Evolutionary conservation across 2,329 filamentous ascomycete genomes (phyloP).

Genomic region (Epichloe glyceriae): DNA sequence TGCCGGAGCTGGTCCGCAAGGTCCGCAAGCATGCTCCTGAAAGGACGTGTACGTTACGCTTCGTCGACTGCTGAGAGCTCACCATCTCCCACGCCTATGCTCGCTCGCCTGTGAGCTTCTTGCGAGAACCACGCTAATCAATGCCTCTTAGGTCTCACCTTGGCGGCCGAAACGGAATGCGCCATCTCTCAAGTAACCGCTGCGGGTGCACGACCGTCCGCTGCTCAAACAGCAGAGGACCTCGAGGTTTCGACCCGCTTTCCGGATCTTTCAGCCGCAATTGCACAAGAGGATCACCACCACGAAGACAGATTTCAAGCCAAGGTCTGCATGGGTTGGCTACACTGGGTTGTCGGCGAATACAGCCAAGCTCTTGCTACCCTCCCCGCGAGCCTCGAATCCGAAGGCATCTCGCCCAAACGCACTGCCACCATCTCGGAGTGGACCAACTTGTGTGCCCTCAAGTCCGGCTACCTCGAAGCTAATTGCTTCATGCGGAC

Average conservation of each 20-base stretch:
- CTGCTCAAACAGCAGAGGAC: slow-evolving; percentile 27
- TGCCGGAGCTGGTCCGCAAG: slow-evolving; percentile 85
- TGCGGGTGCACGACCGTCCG: slow-evolving; percentile 27
- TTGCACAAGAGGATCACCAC: slow-evolving; percentile 42
- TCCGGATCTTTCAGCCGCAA: slow-evolving; percentile 39
- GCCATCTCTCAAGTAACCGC: slow-evolving; percentile 44
- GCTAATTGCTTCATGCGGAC: slow-evolving; percentile 47
- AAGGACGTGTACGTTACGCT: slow-evolving; percentile 55
- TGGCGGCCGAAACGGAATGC: slow-evolving; percentile 57
- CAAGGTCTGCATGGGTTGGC: slow-evolving; percentile 69
- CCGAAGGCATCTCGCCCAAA: slow-evolving; percentile 38
- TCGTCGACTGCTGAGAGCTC: neutral
- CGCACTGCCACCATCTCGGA: slow-evolving; percentile 43
- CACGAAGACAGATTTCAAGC: slow-evolving; percentile 61
- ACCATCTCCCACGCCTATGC: neutral
- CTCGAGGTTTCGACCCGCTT: slow-evolving; percentile 32
- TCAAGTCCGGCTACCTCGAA: slow-evolving; percentile 68
- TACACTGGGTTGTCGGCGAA: slow-evolving; percentile 67
- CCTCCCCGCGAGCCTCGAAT: slow-evolving; percentile 51
- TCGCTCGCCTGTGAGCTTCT: neutral
- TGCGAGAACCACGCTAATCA: neutral
- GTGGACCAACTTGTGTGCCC: slow-evolving; percentile 72
- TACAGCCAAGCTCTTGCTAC: slow-evolving; percentile 46
- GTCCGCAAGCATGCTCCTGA: slow-evolving; percentile 86
- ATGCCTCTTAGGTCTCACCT: slow-evolving; percentile 43